phyloP scores from a whole-genome alignment of 2,329 filamentous ascomycete species.

The Trichoderma sp. region DNA sequence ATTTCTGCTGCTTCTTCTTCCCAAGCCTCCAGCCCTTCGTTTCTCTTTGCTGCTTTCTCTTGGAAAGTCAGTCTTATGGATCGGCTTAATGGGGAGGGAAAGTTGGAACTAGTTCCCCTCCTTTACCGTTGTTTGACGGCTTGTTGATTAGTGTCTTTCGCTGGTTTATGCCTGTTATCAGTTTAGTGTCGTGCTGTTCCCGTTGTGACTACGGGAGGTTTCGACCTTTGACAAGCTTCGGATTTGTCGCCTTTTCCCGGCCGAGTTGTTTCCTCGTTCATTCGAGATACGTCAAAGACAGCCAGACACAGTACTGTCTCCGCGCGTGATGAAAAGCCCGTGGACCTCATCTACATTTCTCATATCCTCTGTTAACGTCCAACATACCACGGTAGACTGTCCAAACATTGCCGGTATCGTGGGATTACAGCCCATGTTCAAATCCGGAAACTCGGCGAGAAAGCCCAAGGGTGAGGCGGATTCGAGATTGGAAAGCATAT shows the following conservation, averaged over 20 bases:
- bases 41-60: too few relatives aligned
- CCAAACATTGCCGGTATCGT: not conserved
- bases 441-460: conserved; percentile 23
- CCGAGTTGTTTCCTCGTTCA: not conserved
- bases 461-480: not conserved
- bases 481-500: not conserved
- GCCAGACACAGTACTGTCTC: not conserved
- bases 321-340: conserved; percentile 1
- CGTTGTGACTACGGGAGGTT: not conserved
- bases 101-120: not conserved
- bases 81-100: not conserved
- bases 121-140: not conserved
- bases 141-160: not conserved
- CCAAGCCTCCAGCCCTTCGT: not conserved
- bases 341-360: conserved; percentile 3
- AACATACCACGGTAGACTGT: not conserved
- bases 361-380: not conserved
- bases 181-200: not conserved
- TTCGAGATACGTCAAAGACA: too few relatives aligned
- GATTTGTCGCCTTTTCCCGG: not conserved
- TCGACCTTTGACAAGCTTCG: not conserved
- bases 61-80: not conserved
- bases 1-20: conserved; percentile 1
- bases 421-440: not conserved
- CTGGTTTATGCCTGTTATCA: conserved; percentile 19